phyloP scores from a whole-genome alignment of 139 green algal species.

The Pseudopediastrum boryanum region DNA sequence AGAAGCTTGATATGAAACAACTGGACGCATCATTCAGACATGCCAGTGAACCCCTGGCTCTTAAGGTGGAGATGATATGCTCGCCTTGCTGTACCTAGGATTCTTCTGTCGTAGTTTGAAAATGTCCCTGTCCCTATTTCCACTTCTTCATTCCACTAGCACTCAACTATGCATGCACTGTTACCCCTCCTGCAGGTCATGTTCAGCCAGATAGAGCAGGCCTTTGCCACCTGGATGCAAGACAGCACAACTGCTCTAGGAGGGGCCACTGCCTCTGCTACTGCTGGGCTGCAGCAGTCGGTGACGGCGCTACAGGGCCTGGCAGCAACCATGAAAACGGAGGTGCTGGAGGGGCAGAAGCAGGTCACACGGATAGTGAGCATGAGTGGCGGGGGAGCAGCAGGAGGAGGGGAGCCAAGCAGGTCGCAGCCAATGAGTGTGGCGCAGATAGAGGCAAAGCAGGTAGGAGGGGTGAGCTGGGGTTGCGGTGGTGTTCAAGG shows the following conservation, averaged over 20 bases:
- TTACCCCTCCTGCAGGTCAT: conserved; percentile 13
- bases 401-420: neutral
- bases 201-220: conserved; percentile 70
- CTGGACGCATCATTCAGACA: too few species aligned
- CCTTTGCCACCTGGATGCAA: conserved; percentile 65
- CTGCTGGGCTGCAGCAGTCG: neutral
- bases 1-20: too few species aligned
- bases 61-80: too few species aligned
- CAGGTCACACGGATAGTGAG: neutral
- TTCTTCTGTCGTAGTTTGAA: too few species aligned
- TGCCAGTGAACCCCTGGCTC: too few species aligned
- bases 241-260: conserved; percentile 61
- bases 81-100: too few species aligned
- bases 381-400: neutral
- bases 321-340: neutral
- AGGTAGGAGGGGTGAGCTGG: too few species aligned
- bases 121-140: too few species aligned
- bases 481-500: too few species aligned
- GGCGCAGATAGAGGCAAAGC: conserved; percentile 2
- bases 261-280: neutral
- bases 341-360: neutral
- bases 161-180: neutral
- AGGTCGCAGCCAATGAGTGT: neutral
- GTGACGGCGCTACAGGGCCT: conserved; percentile 36
- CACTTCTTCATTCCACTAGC: neutral